Evolutionary conservation across 2,329 filamentous ascomycete genomes (phyloP), one percentile per base, ranked within the genome.

Genomic region (Beauveria australis): DNA sequence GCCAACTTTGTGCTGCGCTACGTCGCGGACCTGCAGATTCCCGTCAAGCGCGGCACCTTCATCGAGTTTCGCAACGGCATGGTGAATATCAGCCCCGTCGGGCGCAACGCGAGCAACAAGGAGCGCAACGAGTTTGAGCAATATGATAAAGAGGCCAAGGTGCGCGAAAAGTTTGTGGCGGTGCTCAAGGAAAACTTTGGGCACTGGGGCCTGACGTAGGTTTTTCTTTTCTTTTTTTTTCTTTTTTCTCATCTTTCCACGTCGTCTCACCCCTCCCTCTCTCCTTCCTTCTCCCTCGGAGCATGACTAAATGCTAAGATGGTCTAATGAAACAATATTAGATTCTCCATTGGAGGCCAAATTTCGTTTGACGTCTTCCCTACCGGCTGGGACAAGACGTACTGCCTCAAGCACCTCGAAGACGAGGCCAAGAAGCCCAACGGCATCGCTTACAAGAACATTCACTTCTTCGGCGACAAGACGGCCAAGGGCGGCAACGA

Each of bases 391-490:
- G 94, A 99, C 79, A 99, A 97, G 86, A 96, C 91, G 10, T 99
- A 96, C 82, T 97, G 92, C 79, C 81, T 97, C 67, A 80, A 84
- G 68, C 92, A 97, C 76, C 80, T 97, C 64, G 91, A 94, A 78
- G 82, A 82, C 65, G 92, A 97, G 74, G 87, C 88, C 65, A 78
- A 82, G 77, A 80, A 82, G 73, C 79, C 82, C 46, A 87, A 84
- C 69, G 87, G 88, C 64, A 79, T 95, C 64, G 78, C 86, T 26
- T 97, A 93, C 81, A 90, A 85, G 67, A 93, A 84, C 49, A 89
- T 97, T 67, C 94, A 97, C 81, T 97, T 97, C 83, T 99, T 97
- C 70, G 94, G 94, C 66, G 94, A 99, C 82, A 99, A 97, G 87
- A 90, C 90, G 28, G 87, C 85, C 72, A 76, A 87, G 73, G 93